Conservation (phyloP, 2,329 filamentous ascomycete species). For the Akanthomyces lecanii region DNA sequence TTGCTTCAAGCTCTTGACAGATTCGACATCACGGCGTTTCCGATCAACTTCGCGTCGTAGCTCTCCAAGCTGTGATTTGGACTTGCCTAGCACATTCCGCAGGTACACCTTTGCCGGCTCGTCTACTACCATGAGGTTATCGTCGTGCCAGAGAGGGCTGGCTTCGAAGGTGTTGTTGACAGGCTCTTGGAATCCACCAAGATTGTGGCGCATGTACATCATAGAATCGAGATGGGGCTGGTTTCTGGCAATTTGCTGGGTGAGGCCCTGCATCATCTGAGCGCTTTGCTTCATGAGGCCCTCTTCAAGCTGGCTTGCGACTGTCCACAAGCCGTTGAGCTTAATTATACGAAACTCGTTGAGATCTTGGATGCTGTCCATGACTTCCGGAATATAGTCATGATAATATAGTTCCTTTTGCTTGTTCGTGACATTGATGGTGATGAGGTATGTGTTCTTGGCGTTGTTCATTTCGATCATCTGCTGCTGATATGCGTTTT, state of each 20-base stretch:
- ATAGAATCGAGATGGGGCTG: conserved; percentile 86
- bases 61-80: conserved; percentile 77
- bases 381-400: conserved; percentile 88
- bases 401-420: conserved; percentile 97
- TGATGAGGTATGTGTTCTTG: conserved; percentile 97
- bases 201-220: conserved; percentile 97
- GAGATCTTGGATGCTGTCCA: conserved; percentile 91
- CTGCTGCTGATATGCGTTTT: conserved; percentile 88
- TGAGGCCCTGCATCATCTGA: conserved; percentile 66
- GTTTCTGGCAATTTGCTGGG: conserved; percentile 81
- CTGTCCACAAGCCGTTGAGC: conserved; percentile 80
- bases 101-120: conserved; percentile 85
- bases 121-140: conserved; percentile 79
- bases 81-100: conserved; percentile 87
- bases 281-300: conserved; percentile 71
- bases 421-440: conserved; percentile 95
- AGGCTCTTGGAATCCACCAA: conserved; percentile 77
- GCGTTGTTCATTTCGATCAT: conserved; percentile 92
- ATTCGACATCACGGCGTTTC: conserved; percentile 81
- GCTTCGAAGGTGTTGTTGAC: conserved; percentile 83
- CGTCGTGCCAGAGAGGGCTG: conserved; percentile 95
- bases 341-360: conserved; percentile 83
- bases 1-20: conserved; percentile 67
- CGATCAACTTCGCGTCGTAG: conserved; percentile 79
- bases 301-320: conserved; percentile 76